phyloP scores from a whole-genome alignment of 805 yeast genomes.

The Wickerhamiella sorbophila region DNA sequence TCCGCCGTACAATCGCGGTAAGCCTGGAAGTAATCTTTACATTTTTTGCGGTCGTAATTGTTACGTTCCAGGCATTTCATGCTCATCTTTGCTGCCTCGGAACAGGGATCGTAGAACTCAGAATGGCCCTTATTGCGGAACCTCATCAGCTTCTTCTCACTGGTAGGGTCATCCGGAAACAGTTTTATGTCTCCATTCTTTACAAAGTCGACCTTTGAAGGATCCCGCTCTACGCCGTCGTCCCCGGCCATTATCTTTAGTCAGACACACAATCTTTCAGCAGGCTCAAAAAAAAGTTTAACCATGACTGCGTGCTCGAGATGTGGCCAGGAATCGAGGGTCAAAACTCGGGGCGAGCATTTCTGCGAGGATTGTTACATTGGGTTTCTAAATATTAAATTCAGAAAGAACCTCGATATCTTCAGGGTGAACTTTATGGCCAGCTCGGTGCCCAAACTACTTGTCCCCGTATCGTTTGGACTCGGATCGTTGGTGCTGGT shows the following conservation, averaged over 20 bases:
- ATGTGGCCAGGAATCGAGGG: constrained; percentile 4
- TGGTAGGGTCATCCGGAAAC: constrained; percentile 82
- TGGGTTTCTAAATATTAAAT: constrained; percentile 62
- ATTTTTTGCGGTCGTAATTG: constrained; percentile 51
- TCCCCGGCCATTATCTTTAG: not conserved
- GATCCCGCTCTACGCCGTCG: constrained; percentile 22
- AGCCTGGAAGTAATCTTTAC: constrained; percentile 77
- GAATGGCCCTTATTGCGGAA: constrained; percentile 69
- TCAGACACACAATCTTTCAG: not conserved
- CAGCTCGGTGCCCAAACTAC: constrained; percentile 30
- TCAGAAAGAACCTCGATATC: constrained; percentile 66
- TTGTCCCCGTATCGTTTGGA: constrained; percentile 56
- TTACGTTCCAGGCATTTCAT: constrained; percentile 70
- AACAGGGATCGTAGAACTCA: constrained; percentile 85
- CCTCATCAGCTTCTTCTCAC: constrained; percentile 47
- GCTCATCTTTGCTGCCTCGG: constrained; percentile 77
- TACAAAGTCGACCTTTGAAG: constrained; percentile 39
- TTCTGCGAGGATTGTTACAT: constrained; percentile 56
- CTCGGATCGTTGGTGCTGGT: constrained; percentile 50
- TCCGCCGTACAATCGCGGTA: constrained; percentile 81
- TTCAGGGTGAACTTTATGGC: constrained; percentile 53
- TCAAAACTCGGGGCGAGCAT: constrained; percentile 37
- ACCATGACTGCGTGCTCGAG: constrained; percentile 10
- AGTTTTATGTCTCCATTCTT: constrained; percentile 47
- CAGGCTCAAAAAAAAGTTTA: not conserved